phyloP scores from a whole-genome alignment of 345 rosid genomes.

The Balakata baccata region DNA sequence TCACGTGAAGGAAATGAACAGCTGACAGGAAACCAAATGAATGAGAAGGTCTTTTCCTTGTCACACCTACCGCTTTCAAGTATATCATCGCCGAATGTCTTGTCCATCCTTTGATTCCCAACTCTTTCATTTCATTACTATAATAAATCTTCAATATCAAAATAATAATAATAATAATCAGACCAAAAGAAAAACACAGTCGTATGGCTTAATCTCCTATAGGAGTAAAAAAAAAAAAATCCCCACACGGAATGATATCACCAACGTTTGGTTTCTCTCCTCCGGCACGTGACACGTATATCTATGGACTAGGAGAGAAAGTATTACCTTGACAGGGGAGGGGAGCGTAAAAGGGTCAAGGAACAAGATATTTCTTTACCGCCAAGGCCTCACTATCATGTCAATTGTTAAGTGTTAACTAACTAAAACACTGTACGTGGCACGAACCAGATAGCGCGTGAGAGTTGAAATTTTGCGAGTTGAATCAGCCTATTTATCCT shows the following conservation, averaged over 20 bases:
- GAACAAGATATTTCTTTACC: too few species aligned
- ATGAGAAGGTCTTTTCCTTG: background rate
- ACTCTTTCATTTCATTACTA: background rate
- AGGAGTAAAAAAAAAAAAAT: too few species aligned
- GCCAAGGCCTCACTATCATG: slow-evolving; percentile 3
- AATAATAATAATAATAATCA: too few species aligned
- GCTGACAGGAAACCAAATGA: background rate
- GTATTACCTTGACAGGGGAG: background rate
- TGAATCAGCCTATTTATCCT: too few species aligned
- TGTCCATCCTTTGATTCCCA: slow-evolving; percentile 8
- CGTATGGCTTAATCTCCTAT: too few species aligned
- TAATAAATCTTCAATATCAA: too few species aligned
- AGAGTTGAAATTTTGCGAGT: too few species aligned
- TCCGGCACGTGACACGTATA: background rate
- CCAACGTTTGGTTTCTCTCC: too few species aligned
- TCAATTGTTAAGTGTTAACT: background rate
- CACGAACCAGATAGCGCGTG: too few species aligned
- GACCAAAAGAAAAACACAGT: too few species aligned
- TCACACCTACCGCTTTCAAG: background rate
- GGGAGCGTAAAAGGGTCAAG: too few species aligned
- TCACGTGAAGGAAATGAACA: slow-evolving; percentile 10
- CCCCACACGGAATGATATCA: too few species aligned
- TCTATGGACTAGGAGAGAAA: background rate
- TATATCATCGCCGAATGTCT: background rate
- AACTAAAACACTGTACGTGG: background rate